Percentiles rank a stretch among this genome's conserved stretches.
These are phyloP conservation scores for Gossypium rotundifolium DNA, from an alignment of 345 rosid species.

Conservation along the genomic window DNA sequence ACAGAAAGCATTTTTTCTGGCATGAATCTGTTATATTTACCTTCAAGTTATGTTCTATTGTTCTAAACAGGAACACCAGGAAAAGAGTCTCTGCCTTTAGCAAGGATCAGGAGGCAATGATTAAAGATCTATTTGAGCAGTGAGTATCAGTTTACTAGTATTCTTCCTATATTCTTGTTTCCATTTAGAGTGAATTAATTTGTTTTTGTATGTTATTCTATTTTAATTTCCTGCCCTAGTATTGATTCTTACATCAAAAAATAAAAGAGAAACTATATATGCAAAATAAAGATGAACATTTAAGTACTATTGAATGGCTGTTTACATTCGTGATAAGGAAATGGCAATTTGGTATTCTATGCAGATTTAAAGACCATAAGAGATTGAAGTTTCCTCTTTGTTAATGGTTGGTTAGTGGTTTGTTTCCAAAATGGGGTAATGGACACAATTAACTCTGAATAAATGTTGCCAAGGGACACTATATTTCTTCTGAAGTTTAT, in stretches of 20 bases:
- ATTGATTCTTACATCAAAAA: neutral
- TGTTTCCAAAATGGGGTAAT: neutral
- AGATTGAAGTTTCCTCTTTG: slow-evolving; percentile 21
- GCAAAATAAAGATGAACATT: neutral
- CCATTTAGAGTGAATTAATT: neutral
- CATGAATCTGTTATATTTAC: neutral
- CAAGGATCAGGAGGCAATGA: slow-evolving; percentile 70
- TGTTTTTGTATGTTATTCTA: neutral
- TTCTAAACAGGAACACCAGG: slow-evolving; percentile 54
- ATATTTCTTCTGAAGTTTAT: too few relatives aligned
- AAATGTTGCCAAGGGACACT: neutral
- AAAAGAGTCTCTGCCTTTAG: slow-evolving; percentile 60
- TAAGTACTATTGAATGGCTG: neutral
- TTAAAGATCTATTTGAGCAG: slow-evolving; percentile 70
- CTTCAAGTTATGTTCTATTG: slow-evolving; percentile 16
- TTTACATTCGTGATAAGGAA: neutral
- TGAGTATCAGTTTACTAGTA: slow-evolving; percentile 34
- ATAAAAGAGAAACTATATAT: neutral
- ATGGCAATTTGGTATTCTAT: neutral
- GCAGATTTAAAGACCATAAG: slow-evolving; percentile 72
- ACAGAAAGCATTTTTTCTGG: neutral
- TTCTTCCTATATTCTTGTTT: neutral
- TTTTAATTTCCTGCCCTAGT: neutral
- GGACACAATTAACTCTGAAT: neutral
- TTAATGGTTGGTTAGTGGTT: neutral